Percentiles rank a stretch among this genome's conserved stretches.
Conservation (phyloP, 2,329 filamentous ascomycete genomes). For the Colletotrichum tropicicola region DNA sequence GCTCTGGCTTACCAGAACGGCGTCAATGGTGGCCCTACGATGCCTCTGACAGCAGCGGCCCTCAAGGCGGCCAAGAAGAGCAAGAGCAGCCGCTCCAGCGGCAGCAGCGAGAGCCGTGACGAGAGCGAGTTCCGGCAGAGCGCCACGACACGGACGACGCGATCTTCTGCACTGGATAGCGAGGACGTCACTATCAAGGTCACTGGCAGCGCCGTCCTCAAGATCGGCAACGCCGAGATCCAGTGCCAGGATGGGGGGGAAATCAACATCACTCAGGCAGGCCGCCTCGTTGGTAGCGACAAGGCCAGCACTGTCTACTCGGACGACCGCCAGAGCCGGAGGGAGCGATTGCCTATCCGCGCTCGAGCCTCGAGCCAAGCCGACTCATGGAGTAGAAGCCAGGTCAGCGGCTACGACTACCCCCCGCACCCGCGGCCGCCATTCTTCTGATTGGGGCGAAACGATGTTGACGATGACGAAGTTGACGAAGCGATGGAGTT, state of each 20-base stretch:
- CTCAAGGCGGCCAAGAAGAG: slow-evolving; percentile 59
- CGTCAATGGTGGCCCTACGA: slow-evolving; percentile 51
- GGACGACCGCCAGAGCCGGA: slow-evolving; percentile 56
- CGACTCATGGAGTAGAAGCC: slow-evolving; percentile 49
- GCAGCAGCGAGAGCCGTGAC: slow-evolving; percentile 68
- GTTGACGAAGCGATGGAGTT: slow-evolving; percentile 28
- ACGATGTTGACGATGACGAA: slow-evolving; percentile 27
- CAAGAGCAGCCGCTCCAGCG: slow-evolving; percentile 64
- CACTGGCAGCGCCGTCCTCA: slow-evolving; percentile 63
- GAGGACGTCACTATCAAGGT: slow-evolving; percentile 71
- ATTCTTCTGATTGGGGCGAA: slow-evolving; percentile 15
- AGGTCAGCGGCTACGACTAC: slow-evolving; percentile 33
- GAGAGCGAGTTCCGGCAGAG: slow-evolving; percentile 71
- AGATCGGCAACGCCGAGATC: slow-evolving; percentile 66
- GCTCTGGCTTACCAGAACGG: slow-evolving; percentile 63
- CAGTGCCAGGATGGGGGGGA: slow-evolving; percentile 67
- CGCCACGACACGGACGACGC: slow-evolving; percentile 68
- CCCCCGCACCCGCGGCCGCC: slow-evolving; percentile 6
- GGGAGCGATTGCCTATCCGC: slow-evolving; percentile 55
- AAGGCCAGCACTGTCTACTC: slow-evolving; percentile 57
- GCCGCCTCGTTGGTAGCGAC: slow-evolving; percentile 58
- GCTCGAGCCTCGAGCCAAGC: slow-evolving; percentile 60
- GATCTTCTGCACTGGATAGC: slow-evolving; percentile 55
- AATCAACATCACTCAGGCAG: slow-evolving; percentile 60
- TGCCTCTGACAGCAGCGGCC: slow-evolving; percentile 64